Percentiles rank a stretch among this genome's conserved stretches.
Evolutionary conservation across 768 basidiomycete species (phyloP).

Genomic region (Daedaleopsis sinensis): DNA sequence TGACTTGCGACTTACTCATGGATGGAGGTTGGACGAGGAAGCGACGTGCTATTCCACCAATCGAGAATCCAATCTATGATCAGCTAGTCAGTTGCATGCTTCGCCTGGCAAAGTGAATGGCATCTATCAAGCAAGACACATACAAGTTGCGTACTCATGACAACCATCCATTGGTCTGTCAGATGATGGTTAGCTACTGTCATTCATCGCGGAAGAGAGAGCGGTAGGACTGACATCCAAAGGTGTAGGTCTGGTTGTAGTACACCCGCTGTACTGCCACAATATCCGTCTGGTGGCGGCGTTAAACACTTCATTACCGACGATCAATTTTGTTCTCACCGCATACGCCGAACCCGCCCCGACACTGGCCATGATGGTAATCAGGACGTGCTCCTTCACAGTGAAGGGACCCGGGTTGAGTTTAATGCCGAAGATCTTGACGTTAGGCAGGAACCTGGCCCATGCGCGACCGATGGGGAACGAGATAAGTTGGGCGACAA

Average conservation of each 20-base stretch:
- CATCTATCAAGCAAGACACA: conserved; percentile 42
- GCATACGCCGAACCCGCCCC: conserved; percentile 46
- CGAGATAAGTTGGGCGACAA: conserved; percentile 72
- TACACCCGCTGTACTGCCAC: conserved; percentile 73
- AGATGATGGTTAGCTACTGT: conserved; percentile 5
- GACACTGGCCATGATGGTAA: conserved; percentile 48
- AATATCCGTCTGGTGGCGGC: conserved; percentile 55
- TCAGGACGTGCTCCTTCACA: conserved; percentile 55
- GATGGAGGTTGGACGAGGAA: conserved; percentile 68
- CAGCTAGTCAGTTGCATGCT: conserved; percentile 9
- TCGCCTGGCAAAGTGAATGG: neutral
- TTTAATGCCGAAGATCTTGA: conserved; percentile 58
- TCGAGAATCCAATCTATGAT: conserved; percentile 80
- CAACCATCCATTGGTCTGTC: conserved; percentile 77
- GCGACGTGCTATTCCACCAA: conserved; percentile 73
- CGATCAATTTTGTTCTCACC: conserved; percentile 24
- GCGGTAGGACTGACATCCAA: conserved; percentile 40
- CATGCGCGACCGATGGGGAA: conserved; percentile 68
- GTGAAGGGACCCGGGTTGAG: conserved; percentile 79
- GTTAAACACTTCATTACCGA: neutral
- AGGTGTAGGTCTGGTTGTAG: conserved; percentile 61
- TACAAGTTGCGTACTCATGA: conserved; percentile 76
- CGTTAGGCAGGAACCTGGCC: conserved; percentile 55
- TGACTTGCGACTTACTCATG: conserved; percentile 42
- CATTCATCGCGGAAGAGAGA: neutral